Evolutionary conservation across 345 rosid genomes (phyloP).

Genomic region (Dovyalis caffra): DNA sequence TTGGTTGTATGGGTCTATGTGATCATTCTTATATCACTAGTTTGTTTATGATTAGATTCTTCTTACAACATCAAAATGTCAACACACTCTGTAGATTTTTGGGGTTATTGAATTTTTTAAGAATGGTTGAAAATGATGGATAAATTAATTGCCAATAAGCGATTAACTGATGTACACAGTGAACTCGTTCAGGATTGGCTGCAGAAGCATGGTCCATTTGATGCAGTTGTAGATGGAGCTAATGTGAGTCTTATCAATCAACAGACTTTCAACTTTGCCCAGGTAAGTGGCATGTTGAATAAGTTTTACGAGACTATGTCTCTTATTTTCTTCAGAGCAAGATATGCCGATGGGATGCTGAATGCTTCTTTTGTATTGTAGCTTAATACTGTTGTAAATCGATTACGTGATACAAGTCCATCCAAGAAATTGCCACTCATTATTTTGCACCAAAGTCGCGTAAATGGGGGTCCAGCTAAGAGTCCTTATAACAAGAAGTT

Average conservation of each 20-base stretch:
- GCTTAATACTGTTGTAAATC: constrained; percentile 61
- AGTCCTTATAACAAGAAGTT: constrained; percentile 58
- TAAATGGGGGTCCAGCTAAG: constrained; percentile 61
- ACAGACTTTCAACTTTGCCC: constrained; percentile 54
- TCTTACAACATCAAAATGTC: constrained; percentile 5
- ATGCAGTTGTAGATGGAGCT: constrained; percentile 89
- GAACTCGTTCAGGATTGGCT: constrained; percentile 72
- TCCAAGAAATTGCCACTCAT: constrained; percentile 75
- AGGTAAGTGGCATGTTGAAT: constrained; percentile 37
- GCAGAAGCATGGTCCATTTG: constrained; percentile 82
- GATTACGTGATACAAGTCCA: constrained; percentile 55
- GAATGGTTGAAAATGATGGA: neutral
- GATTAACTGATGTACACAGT: constrained; percentile 25
- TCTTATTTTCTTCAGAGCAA: constrained; percentile 8
- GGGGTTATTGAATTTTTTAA: neutral
- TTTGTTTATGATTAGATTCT: neutral
- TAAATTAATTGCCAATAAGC: constrained; percentile 10
- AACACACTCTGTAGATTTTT: neutral
- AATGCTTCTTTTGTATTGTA: constrained; percentile 29
- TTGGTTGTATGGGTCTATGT: neutral
- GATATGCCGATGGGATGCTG: constrained; percentile 1
- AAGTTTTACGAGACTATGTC: constrained; percentile 4
- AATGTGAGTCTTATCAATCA: constrained; percentile 65
- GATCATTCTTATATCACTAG: neutral
- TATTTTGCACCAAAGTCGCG: constrained; percentile 76